Evolutionary conservation across 139 green algal species (phyloP).

Genomic region (Asterochloris sp.): DNA sequence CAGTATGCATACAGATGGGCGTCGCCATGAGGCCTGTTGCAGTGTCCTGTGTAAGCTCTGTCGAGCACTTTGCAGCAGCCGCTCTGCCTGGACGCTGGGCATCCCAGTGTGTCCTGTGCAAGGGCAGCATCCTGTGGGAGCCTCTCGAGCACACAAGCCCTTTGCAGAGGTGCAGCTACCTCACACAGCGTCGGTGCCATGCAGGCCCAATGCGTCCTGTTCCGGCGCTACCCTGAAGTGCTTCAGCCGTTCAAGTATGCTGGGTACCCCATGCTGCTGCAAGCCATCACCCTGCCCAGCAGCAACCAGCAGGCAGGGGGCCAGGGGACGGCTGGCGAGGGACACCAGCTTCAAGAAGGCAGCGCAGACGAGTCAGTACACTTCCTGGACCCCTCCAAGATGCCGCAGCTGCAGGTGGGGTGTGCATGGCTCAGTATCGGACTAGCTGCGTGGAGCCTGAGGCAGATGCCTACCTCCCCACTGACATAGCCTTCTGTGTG

Average conservation of each 20-base stretch:
- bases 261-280: constrained; percentile 86
- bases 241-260: constrained; percentile 93
- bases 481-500: no score
- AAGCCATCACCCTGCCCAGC: constrained; percentile 39
- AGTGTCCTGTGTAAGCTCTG: no score
- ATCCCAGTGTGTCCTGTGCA: no score
- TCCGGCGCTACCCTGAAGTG: constrained; percentile 62
- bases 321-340: background rate
- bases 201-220: constrained; percentile 82
- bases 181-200: background rate
- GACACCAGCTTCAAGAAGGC: background rate
- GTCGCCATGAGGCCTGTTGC: no score
- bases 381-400: constrained; percentile 46
- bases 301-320: constrained; percentile 11
- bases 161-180: no score
- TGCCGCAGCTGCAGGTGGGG: constrained; percentile 32
- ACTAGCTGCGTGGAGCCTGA: background rate
- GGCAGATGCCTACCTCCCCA: no score
- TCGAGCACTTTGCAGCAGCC: no score
- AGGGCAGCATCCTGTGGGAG: no score
- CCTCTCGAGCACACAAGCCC: no score
- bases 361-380: no score
- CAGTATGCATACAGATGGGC: no score
- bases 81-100: no score
- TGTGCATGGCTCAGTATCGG: background rate